Evolutionary conservation across 2,329 filamentous ascomycete genomes (phyloP).

Genomic region (Penicillium sp.): DNA sequence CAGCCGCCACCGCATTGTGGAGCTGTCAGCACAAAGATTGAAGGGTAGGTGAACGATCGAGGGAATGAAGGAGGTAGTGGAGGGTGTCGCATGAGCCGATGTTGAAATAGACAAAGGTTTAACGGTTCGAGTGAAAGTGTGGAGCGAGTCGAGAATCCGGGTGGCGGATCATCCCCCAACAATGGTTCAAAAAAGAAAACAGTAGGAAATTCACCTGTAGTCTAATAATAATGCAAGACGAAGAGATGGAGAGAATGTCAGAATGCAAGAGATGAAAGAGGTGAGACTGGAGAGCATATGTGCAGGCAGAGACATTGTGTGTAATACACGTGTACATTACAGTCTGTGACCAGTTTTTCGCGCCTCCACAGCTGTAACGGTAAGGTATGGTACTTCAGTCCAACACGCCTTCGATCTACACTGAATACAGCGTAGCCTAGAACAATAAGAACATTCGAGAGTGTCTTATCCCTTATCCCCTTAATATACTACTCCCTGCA

Average conservation of each 20-base stretch:
- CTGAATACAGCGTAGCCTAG: not conserved
- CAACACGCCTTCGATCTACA: constrained; percentile 1
- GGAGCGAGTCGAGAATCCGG: constrained; percentile 24
- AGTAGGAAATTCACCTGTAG: not conserved
- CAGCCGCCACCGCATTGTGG: constrained; percentile 65
- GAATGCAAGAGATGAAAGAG: not conserved
- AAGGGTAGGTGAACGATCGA: not conserved
- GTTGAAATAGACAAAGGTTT: not conserved
- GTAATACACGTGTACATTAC: constrained; percentile 21
- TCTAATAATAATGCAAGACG: not conserved
- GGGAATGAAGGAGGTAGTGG: not conserved
- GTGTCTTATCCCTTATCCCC: not conserved
- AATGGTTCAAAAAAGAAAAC: not conserved
- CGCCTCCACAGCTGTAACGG: not conserved
- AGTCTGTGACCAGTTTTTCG: not conserved
- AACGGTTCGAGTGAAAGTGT: constrained; percentile 14
- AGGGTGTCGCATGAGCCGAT: constrained; percentile 12
- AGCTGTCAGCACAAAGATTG: constrained; percentile 36
- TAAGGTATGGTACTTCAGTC: constrained; percentile 4
- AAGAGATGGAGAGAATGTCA: constrained; percentile 2
- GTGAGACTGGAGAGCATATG: not conserved
- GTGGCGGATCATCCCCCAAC: constrained; percentile 27
- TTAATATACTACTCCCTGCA: not conserved
- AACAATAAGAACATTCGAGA: constrained; percentile 5
- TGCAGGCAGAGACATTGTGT: constrained; percentile 16